Evolutionary conservation across 768 basidiomycete species (phyloP), one percentile per base, ranked within the genome.

Genomic region (Psilocybe sp.): DNA sequence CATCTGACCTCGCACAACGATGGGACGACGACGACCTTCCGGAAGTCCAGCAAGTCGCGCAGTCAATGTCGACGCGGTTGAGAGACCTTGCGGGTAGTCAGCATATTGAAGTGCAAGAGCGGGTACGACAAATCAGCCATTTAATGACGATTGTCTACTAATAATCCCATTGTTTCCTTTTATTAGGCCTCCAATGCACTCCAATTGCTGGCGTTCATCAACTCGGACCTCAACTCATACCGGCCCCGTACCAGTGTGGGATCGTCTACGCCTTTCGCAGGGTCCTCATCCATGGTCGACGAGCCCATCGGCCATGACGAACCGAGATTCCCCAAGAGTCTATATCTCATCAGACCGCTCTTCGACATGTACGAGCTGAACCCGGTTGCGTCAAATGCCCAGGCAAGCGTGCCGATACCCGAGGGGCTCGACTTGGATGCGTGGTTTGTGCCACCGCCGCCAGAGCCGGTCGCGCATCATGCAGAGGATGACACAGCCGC

Each of bases 51-150:
- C 67, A 70, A 19, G 72, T 79, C 10, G 90, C 92, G 1, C 79
- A 84, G 37, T 75, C 75, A 19, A 72, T 91, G 49, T 68, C 85
- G 20, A 70, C 65, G 11, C 78, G 82, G n/a, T 67, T 92, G 46
- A 62, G 70, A 13, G 74, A 75, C 4, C 86, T 93, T 57, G 72
- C 78, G 19, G 65, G 69, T 9, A 85, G 80, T 59, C 68, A 77
- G 1, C 78, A 95, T 59, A 83, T 93, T 40, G 96, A 98, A 61
- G 86, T 98, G 10, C 94, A 97, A 69, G 95, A 98, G 67, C 77
- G 96, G 60, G 92, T 92, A 54, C 55, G 85, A 71, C 50, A 37
- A 10, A 23, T 32, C 41, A 28, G 23, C 57, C 28, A n/a, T 12
- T 53, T n/a, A 13, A 2, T 12, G 39, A 36, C 39, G 46, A 14